These are phyloP conservation scores for Grigorovia humatica DNA, from an alignment of 805 yeast species.

Conservation along the genomic window DNA sequence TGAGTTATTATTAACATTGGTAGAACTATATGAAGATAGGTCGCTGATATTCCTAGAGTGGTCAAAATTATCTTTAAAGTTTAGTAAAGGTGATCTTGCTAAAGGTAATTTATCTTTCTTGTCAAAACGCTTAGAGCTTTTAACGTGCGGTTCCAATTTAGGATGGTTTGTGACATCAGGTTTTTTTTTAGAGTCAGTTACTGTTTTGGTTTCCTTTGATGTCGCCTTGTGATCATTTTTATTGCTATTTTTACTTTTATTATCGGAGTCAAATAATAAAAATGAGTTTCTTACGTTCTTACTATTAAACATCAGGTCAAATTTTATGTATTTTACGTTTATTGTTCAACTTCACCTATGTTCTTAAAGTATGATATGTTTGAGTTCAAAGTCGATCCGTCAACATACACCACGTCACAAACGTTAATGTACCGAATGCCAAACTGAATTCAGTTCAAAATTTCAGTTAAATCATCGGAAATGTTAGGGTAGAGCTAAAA, in stretches of 20 bases:
- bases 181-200: neutral
- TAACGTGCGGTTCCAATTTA: neutral
- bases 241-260: neutral
- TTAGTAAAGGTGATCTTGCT: neutral
- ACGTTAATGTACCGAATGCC: too few relatives aligned
- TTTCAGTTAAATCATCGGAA: too few relatives aligned
- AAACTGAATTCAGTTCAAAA: too few relatives aligned
- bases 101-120: neutral
- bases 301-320: neutral
- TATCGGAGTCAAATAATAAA: neutral
- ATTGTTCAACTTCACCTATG: neutral
- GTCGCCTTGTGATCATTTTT: neutral
- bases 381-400: neutral
- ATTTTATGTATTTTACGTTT: neutral
- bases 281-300: neutral
- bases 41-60: neutral
- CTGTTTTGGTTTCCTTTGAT: neutral
- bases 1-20: neutral
- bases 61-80: neutral
- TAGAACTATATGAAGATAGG: neutral
- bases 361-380: too few relatives aligned
- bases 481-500: too few relatives aligned
- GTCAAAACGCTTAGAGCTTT: neutral
- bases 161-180: too few relatives aligned
- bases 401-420: neutral